These are phyloP conservation scores for Vigna nakashimae DNA, from an alignment of 306 rosid species.

Conservation along the genomic window DNA sequence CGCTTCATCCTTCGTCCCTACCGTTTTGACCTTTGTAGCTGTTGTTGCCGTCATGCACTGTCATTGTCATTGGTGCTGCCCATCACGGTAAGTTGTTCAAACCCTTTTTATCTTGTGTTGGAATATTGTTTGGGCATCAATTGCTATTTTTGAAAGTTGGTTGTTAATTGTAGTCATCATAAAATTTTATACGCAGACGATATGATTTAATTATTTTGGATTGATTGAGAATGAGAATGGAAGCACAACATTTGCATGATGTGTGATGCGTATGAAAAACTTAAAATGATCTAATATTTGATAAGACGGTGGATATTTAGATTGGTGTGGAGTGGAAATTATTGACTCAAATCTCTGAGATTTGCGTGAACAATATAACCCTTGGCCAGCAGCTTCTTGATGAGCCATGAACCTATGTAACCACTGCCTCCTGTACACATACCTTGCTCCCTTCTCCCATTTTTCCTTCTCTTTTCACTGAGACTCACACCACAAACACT, in stretches of 20 bases:
- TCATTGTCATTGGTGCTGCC: too few relatives aligned
- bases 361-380: constrained; percentile 62
- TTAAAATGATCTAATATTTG: not conserved
- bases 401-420: constrained; percentile 50
- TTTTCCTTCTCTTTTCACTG: not conserved
- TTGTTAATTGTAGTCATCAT: not conserved
- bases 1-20: too few relatives aligned
- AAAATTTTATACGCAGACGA: constrained; percentile 15
- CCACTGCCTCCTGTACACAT: constrained; percentile 65
- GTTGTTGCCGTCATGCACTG: too few relatives aligned
- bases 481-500: too few relatives aligned
- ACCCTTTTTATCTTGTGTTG: too few relatives aligned
- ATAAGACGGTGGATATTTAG: constrained; percentile 29
- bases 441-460: constrained; percentile 40
- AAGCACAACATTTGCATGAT: constrained; percentile 6
- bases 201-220: constrained; percentile 19
- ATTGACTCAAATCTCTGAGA: constrained; percentile 54
- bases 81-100: too few relatives aligned
- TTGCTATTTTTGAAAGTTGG: constrained; percentile 34
- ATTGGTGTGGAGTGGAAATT: constrained; percentile 23
- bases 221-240: not conserved
- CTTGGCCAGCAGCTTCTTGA: constrained; percentile 50
- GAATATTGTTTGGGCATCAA: constrained; percentile 3
- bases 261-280: not conserved
- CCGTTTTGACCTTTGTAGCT: too few relatives aligned